Evolutionary conservation across 257 asterid genomes (phyloP), one percentile per base, ranked within the genome.

Genomic region (Solanum chaucha): DNA sequence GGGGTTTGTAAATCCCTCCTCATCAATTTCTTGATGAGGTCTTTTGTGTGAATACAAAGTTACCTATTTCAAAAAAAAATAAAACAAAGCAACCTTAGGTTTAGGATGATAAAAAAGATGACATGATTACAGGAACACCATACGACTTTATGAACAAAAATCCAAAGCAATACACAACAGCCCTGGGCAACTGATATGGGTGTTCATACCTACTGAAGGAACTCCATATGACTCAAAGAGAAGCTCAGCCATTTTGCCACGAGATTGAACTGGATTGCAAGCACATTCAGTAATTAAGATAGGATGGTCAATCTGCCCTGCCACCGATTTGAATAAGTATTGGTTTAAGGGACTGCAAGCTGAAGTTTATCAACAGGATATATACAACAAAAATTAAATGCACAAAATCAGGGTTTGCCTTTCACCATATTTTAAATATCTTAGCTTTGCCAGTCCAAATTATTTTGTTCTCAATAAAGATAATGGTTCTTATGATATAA

Each of bases 191-290:
- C 55, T 14, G 59, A 58, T 30, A 59, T n/a, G 34, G 67, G 10
- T 73, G 75, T 70, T 17, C 86, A 70, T 89, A 97, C 99, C 99
- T 90, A 97, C 89, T 88, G 99, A 94, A 64, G 99, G 97, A 87
- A 95, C 98, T 91, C 98, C 99, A 90, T 97, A 97, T 40, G 99
- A 89, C 93, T 97, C 99, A 78, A 97, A 97, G 86, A 97, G 98
- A 82, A 97, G 97, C 90, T 97, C 99, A 6, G 99, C 98, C 99
- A 97, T 95, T 92, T 95, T 94, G 88, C 97, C 91, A 55, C 99
- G 99, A 88, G 99, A 95, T 84, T 97, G 99, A 77, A 95, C 91
- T 20, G 99, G 99, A 89, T 97, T 97, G 94, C 98, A 95, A 84
- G 94, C 92, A 89, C 99, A 97, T 90, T 97, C 99, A 77, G 99